Evolutionary conservation across 345 rosid species (phyloP).

Genomic region (Linum tenue): DNA sequence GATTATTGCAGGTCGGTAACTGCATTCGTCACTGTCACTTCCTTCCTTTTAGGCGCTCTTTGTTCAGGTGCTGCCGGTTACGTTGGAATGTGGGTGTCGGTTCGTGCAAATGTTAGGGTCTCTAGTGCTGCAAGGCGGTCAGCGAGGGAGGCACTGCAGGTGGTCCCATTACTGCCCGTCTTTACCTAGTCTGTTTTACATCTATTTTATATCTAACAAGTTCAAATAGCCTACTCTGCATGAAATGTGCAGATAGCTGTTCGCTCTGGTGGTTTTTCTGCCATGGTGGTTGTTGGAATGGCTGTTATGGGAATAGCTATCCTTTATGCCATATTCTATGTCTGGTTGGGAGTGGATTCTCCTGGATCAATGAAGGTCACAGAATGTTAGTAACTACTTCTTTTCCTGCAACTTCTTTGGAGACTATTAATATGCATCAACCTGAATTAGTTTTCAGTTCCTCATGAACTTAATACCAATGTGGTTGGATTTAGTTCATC

Average conservation of each 20-base stretch:
- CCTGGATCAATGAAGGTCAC: slow-evolving; percentile 87
- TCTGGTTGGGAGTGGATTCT: slow-evolving; percentile 76
- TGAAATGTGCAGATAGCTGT: slow-evolving; percentile 60
- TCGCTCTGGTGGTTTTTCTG: slow-evolving; percentile 99
- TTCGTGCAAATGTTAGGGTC: slow-evolving; percentile 98
- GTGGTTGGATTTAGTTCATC: not conserved
- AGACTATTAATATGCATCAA: not conserved
- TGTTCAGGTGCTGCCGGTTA: slow-evolving; percentile 96
- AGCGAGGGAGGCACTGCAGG: slow-evolving; percentile 99
- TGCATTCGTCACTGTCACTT: slow-evolving; percentile 84
- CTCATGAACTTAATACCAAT: too few species aligned
- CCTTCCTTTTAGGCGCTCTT: slow-evolving; percentile 89
- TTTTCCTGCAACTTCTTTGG: slow-evolving; percentile 9
- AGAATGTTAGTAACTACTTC: slow-evolving; percentile 55
- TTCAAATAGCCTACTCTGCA: slow-evolving; percentile 7
- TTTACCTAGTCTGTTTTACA: slow-evolving; percentile 16
- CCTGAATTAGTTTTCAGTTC: not conserved
- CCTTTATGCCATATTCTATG: slow-evolving; percentile 87
- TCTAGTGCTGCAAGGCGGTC: slow-evolving; percentile 98
- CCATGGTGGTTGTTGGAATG: slow-evolving; percentile 98
- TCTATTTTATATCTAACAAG: slow-evolving; percentile 1
- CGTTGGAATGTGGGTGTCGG: slow-evolving; percentile 99
- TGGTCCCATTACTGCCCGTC: slow-evolving; percentile 22
- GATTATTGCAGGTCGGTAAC: slow-evolving; percentile 55
- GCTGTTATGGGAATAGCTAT: slow-evolving; percentile 94